These are phyloP conservation scores for Ophiostoma ulmi DNA, from an alignment of 2,329 filamentous ascomycete species.

Conservation along the genomic window DNA sequence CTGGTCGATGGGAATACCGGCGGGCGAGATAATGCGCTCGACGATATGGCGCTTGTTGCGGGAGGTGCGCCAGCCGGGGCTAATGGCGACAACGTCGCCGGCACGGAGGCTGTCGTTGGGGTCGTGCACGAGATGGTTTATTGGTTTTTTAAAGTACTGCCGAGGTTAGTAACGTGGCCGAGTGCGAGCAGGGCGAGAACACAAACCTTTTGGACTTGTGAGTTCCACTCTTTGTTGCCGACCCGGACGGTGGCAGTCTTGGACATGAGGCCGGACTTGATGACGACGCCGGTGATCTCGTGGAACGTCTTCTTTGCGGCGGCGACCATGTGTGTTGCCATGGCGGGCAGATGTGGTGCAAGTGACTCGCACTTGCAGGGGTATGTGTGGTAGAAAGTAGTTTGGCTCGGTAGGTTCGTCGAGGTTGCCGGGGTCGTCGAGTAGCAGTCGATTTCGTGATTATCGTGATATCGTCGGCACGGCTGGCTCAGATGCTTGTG, in stretches of 20 bases:
- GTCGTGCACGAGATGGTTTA: conserved; percentile 70
- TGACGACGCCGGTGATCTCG: conserved; percentile 62
- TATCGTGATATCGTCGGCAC: conserved; percentile 2
- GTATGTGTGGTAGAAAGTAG: neutral
- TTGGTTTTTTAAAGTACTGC: conserved; percentile 60
- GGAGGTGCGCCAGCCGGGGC: conserved; percentile 59
- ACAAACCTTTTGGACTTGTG: conserved; percentile 63
- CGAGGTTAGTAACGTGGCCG: neutral
- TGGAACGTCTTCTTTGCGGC: conserved; percentile 44
- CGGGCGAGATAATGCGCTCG: conserved; percentile 66
- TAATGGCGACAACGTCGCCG: conserved; percentile 71
- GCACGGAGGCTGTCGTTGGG: conserved; percentile 66
- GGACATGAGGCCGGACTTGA: conserved; percentile 71
- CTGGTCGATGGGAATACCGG: conserved; percentile 56
- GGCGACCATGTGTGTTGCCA: conserved; percentile 36
- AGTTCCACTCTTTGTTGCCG: conserved; percentile 66
- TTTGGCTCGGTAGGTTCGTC: neutral
- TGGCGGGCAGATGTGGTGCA: conserved; percentile 26
- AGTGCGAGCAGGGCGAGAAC: neutral
- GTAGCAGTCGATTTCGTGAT: neutral
- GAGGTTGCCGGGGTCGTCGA: neutral
- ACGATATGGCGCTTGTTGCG: conserved; percentile 69
- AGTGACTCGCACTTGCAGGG: neutral
- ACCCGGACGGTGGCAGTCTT: conserved; percentile 76
- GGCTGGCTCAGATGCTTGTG: neutral